phyloP scores from a whole-genome alignment of 139 green algal genomes.

The Asterochloris erici region DNA sequence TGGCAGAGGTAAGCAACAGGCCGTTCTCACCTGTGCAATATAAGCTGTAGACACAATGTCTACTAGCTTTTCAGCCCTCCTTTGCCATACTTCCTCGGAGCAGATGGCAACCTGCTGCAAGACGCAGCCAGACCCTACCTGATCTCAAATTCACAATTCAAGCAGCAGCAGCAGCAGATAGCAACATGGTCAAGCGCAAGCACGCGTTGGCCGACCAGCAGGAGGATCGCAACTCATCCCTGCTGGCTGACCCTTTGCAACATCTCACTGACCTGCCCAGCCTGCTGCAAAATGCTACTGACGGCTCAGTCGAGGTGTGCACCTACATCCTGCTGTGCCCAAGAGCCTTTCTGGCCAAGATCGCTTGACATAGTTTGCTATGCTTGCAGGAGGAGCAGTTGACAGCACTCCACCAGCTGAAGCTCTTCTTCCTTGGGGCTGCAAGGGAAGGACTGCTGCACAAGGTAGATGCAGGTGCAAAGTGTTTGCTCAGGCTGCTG shows the following conservation, averaged over 20 bases:
- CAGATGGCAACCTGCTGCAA: too few relatives aligned
- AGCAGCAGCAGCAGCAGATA: too few relatives aligned
- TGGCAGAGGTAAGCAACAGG: too few relatives aligned
- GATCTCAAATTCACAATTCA: too few relatives aligned
- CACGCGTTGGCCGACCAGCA: too few relatives aligned
- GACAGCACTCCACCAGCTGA: constrained; percentile 46
- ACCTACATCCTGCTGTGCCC: background rate
- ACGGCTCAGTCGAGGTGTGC: background rate
- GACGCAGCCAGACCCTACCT: too few relatives aligned
- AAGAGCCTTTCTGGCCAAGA: background rate
- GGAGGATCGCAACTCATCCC: too few relatives aligned
- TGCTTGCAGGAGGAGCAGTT: constrained; percentile 19
- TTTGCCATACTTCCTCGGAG: too few relatives aligned
- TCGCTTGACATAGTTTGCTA: background rate
- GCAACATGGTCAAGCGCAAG: too few relatives aligned
- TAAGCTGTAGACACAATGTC: too few relatives aligned
- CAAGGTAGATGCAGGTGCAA: constrained; percentile 7
- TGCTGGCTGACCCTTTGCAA: constrained; percentile 8
- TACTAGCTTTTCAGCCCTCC: too few relatives aligned
- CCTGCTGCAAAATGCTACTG: constrained; percentile 1
- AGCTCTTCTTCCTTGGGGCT: constrained; percentile 49
- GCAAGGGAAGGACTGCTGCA: background rate
- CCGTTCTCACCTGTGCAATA: too few relatives aligned
- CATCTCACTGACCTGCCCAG: constrained; percentile 1
- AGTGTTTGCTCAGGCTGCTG: constrained; percentile 29